A percentile compares a stretch with the other conserved stretches of the same genome.
These are phyloP conservation scores for Auricularia sp. DNA, from an alignment of 768 basidiomycete genomes.

Conservation along the genomic window DNA sequence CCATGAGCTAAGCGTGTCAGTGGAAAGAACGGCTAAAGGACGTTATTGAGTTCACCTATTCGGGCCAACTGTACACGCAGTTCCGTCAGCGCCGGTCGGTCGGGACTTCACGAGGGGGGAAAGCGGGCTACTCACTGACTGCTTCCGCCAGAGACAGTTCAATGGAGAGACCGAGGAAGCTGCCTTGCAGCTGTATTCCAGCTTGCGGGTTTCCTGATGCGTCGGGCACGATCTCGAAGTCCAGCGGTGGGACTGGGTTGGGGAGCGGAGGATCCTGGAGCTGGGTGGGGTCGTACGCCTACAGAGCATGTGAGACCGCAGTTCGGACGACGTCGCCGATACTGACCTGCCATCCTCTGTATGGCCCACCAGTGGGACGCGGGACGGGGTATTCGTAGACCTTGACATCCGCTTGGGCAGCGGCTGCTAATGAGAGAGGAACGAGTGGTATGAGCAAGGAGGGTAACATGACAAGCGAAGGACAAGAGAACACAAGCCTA, in stretches of 20 bases:
- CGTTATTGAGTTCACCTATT: slow-evolving; percentile 16
- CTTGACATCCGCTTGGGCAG: not conserved
- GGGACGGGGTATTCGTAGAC: not conserved
- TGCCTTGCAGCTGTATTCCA: slow-evolving; percentile 36
- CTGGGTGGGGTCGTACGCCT: slow-evolving; percentile 5
- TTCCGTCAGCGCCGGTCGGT: not conserved
- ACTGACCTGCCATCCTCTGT: not conserved
- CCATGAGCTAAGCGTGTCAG: slow-evolving; percentile 19
- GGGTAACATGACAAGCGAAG: not conserved
- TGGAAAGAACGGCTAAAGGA: slow-evolving; percentile 17
- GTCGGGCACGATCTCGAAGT: not conserved
- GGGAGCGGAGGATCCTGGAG: not conserved
- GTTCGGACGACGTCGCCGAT: not conserved
- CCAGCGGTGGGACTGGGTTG: not conserved
- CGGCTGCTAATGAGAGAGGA: not conserved
- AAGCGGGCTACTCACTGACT: slow-evolving; percentile 25
- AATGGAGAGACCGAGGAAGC: slow-evolving; percentile 52
- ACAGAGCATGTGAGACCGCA: not conserved
- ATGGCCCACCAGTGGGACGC: not conserved
- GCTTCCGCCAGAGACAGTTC: slow-evolving; percentile 55
- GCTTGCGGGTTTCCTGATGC: slow-evolving; percentile 6
- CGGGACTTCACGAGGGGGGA: not conserved
- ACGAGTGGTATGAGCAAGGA: not conserved
- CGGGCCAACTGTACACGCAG: slow-evolving; percentile 10
- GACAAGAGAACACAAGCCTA: not conserved